phyloP scores from a whole-genome alignment of 2,329 filamentous ascomycete genomes.

The Xylariaceae sp. region DNA sequence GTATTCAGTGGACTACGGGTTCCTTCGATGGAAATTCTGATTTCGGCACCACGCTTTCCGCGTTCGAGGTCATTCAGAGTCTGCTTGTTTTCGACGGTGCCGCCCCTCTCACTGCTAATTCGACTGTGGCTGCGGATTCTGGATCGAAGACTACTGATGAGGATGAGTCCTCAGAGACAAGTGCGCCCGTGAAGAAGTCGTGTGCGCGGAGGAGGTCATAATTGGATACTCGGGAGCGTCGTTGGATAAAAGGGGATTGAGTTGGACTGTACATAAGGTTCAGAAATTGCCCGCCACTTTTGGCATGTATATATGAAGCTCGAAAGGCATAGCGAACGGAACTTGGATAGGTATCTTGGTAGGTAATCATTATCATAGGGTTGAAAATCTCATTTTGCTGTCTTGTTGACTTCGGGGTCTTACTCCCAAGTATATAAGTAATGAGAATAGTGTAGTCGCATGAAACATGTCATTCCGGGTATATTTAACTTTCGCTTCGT shows the following conservation, averaged over 20 bases:
- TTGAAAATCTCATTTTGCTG: not conserved
- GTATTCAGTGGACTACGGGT: constrained; percentile 47
- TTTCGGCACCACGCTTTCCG: constrained; percentile 54
- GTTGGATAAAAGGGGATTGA: too few relatives aligned
- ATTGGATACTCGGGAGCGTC: too few relatives aligned
- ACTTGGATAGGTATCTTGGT: too few relatives aligned
- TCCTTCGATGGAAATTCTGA: constrained; percentile 47
- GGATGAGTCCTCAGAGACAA: too few relatives aligned
- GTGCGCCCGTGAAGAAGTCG: too few relatives aligned
- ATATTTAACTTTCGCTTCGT: too few relatives aligned
- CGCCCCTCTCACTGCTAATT: not conserved
- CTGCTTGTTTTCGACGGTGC: constrained; percentile 14
- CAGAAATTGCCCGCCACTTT: not conserved
- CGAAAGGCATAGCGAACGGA: not conserved
- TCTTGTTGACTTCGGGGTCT: too few relatives aligned
- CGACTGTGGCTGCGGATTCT: not conserved
- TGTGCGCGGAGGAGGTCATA: too few relatives aligned
- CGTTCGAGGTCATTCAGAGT: constrained; percentile 45
- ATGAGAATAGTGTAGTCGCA: too few relatives aligned
- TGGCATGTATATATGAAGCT: constrained; percentile 12
- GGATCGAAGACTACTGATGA: too few relatives aligned
- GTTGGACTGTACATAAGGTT: constrained; percentile 11
- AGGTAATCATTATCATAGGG: not conserved
- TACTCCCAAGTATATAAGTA: too few relatives aligned
- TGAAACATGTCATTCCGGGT: too few relatives aligned